A percentile compares a stretch with the other conserved stretches of the same genome.
These are phyloP conservation scores for Thalassiosira livingstoniorum DNA, from an alignment of 352 stramenopile species.

Conservation along the genomic window DNA sequence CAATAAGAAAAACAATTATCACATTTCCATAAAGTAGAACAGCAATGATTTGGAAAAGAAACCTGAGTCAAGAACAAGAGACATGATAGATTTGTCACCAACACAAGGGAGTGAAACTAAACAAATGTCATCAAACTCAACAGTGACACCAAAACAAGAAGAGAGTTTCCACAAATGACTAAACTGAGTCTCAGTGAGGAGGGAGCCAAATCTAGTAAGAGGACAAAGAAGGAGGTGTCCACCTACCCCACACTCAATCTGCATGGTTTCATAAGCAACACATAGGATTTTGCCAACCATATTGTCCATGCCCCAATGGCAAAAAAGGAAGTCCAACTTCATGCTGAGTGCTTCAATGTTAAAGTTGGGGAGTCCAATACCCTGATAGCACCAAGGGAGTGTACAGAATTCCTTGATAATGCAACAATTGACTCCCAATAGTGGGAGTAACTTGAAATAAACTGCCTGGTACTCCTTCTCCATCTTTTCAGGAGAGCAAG, in stretches of 20 bases:
- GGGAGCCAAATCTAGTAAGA: not conserved
- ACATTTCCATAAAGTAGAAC: no score
- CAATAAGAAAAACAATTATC: no score
- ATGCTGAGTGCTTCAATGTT: not conserved
- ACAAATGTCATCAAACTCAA: not conserved
- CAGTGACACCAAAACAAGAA: not conserved
- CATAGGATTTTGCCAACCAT: not conserved
- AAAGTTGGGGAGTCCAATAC: constrained; percentile 3
- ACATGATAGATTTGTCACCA: no score
- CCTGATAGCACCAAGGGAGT: not conserved
- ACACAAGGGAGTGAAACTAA: no score
- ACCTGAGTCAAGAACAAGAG: no score
- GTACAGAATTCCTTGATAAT: not conserved
- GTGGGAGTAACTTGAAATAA: not conserved
- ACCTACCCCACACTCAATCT: constrained; percentile 13
- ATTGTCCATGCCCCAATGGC: not conserved
- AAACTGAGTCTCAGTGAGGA: constrained; percentile 24
- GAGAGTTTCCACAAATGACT: constrained; percentile 15
- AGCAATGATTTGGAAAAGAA: no score
- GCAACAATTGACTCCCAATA: not conserved
- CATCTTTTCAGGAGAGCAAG: not conserved
- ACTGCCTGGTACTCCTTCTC: not conserved
- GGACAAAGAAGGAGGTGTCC: not conserved
- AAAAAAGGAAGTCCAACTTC: not conserved
- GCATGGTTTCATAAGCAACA: not conserved